Evolutionary conservation across 345 rosid genomes (phyloP).

Genomic region (Heritiera littoralis): DNA sequence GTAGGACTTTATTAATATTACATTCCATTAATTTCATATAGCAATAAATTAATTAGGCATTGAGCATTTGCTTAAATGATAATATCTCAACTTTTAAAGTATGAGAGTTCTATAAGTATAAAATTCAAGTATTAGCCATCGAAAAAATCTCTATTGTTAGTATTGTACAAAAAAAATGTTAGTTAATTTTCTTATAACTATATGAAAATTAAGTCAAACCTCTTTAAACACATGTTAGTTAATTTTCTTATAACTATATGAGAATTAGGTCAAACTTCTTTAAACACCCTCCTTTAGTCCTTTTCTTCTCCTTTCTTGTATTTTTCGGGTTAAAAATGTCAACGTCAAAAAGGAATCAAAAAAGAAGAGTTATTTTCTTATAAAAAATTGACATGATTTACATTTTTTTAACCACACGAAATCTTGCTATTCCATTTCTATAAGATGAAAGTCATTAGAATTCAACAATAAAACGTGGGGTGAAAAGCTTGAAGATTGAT

Average conservation of each 20-base stretch:
- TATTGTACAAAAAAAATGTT: no score
- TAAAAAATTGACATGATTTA: not conserved
- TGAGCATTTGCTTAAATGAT: no score
- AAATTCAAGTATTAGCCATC: no score
- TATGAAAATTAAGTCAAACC: not conserved
- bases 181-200: not conserved
- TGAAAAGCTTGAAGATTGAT: not conserved
- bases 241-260: not conserved
- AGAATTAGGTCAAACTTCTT: not conserved
- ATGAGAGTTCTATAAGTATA: no score
- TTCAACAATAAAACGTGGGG: conserved; percentile 6
- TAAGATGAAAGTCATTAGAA: conserved; percentile 1
- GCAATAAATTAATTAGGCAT: not conserved
- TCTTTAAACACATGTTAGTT: not conserved
- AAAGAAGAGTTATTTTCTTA: not conserved
- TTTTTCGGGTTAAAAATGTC: not conserved
- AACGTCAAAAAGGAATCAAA: not conserved
- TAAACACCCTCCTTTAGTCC: not conserved
- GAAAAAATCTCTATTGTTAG: no score
- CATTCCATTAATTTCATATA: not conserved
- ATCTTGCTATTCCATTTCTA: not conserved
- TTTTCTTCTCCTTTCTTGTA: not conserved
- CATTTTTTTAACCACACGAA: not conserved
- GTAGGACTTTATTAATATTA: not conserved
- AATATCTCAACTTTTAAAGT: no score